phyloP scores from a whole-genome alignment of 140 eudicot genomes.

The Oenanthe javanica region DNA sequence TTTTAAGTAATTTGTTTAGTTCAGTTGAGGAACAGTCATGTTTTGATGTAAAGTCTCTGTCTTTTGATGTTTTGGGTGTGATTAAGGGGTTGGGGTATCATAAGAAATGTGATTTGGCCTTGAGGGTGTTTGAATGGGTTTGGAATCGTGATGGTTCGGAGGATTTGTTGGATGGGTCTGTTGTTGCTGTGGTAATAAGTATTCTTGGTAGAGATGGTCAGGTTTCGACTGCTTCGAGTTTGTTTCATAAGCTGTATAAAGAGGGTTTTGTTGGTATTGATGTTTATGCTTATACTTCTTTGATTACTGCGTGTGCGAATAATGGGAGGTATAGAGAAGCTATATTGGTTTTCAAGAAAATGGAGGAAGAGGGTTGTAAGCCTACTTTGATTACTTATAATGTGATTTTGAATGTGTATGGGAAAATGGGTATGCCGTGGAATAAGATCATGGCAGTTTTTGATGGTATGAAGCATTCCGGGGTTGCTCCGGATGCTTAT shows the following conservation, averaged over 20 bases:
- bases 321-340: constrained; percentile 88
- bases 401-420: constrained; percentile 78
- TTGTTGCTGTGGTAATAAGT: constrained; percentile 35
- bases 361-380: constrained; percentile 80
- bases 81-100: constrained; percentile 60
- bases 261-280: constrained; percentile 61
- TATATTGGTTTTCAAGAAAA: constrained; percentile 44
- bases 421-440: constrained; percentile 99
- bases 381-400: constrained; percentile 80
- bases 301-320: constrained; percentile 54
- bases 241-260: constrained; percentile 48
- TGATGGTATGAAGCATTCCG: constrained; percentile 54
- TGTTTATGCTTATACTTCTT: constrained; percentile 72
- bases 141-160: constrained; percentile 30
- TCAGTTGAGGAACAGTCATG: constrained; percentile 19
- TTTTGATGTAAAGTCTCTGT: constrained; percentile 22
- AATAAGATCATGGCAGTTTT: constrained; percentile 35
- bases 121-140: constrained; percentile 64
- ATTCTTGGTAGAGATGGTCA: constrained; percentile 49
- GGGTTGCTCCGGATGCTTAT: constrained; percentile 25
- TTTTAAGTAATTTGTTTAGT: constrained; percentile 24
- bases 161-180: constrained; percentile 40
- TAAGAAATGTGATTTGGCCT: constrained; percentile 63
- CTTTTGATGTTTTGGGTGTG: constrained; percentile 54
- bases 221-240: constrained; percentile 55